Evolutionary conservation across 257 asterid species (phyloP).

Genomic region (Lantana camara): DNA sequence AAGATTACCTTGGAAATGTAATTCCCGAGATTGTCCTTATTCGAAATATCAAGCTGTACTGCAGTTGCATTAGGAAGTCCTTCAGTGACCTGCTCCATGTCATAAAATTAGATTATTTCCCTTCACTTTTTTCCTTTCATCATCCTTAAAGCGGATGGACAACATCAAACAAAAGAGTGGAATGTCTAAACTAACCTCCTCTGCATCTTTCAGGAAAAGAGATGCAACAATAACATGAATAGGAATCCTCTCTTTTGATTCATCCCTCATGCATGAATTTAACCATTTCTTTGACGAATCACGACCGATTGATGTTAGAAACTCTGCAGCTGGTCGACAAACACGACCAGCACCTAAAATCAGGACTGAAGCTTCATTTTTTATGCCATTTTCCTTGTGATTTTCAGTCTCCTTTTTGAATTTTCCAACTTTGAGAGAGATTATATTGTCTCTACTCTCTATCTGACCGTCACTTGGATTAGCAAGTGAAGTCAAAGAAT

Average conservation of each 20-base stretch:
- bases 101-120: conserved; percentile 12
- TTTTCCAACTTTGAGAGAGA: conserved; percentile 66
- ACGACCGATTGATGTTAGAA: conserved; percentile 67
- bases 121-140: neutral
- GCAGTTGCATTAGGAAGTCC: conserved; percentile 78
- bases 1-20: conserved; percentile 60
- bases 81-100: conserved; percentile 58
- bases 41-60: conserved; percentile 72
- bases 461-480: conserved; percentile 45
- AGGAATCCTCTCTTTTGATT: conserved; percentile 48
- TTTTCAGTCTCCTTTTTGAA: conserved; percentile 32
- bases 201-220: conserved; percentile 86
- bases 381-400: conserved; percentile 42
- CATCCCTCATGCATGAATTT: conserved; percentile 41
- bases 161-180: neutral
- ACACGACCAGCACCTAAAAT: conserved; percentile 98
- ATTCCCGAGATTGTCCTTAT: conserved; percentile 51
- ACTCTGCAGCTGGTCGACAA: conserved; percentile 93
- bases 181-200: conserved; percentile 61
- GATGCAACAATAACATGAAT: conserved; percentile 84
- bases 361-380: conserved; percentile 53
- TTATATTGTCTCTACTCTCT: conserved; percentile 37
- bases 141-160: conserved; percentile 19
- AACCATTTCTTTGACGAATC: conserved; percentile 47
- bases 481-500: conserved; percentile 77